phyloP scores from a whole-genome alignment of 129 eudicot genomes.

The Pulicaria dysenterica region DNA sequence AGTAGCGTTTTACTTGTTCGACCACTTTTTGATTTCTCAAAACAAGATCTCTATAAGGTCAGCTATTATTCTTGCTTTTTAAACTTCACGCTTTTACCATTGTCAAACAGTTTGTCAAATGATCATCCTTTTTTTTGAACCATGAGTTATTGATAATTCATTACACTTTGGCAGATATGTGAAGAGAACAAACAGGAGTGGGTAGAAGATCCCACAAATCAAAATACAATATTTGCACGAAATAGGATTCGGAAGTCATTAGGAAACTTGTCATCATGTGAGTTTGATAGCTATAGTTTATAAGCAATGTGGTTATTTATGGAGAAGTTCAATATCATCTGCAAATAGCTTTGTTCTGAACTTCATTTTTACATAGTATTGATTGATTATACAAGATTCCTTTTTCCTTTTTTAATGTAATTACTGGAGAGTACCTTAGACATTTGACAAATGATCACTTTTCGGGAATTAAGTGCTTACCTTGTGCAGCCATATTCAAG shows the following conservation, averaged over 20 bases:
- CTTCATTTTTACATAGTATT: not conserved
- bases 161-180: constrained; percentile 59
- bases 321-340: not conserved
- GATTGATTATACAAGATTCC: not conserved
- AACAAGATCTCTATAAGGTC: constrained; percentile 86
- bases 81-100: not conserved
- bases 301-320: no score
- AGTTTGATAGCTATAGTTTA: constrained; percentile 38
- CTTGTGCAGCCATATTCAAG: constrained; percentile 61
- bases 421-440: not conserved
- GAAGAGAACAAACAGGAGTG: constrained; percentile 61
- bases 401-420: not conserved
- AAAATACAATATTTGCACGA: constrained; percentile 67
- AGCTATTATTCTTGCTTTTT: constrained; percentile 10
- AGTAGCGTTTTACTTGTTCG: constrained; percentile 64
- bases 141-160: not conserved
- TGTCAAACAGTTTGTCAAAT: constrained; percentile 8
- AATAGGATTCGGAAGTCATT: constrained; percentile 80
- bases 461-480: not conserved
- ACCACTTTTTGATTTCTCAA: constrained; percentile 80
- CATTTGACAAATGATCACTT: not conserved
- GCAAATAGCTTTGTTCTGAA: not conserved
- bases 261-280: constrained; percentile 47
- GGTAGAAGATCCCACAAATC: constrained; percentile 99
- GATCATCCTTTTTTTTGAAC: not conserved